These are phyloP conservation scores for Aspergillus piperis DNA, from an alignment of 2,329 filamentous ascomycete genomes.

Conservation along the genomic window DNA sequence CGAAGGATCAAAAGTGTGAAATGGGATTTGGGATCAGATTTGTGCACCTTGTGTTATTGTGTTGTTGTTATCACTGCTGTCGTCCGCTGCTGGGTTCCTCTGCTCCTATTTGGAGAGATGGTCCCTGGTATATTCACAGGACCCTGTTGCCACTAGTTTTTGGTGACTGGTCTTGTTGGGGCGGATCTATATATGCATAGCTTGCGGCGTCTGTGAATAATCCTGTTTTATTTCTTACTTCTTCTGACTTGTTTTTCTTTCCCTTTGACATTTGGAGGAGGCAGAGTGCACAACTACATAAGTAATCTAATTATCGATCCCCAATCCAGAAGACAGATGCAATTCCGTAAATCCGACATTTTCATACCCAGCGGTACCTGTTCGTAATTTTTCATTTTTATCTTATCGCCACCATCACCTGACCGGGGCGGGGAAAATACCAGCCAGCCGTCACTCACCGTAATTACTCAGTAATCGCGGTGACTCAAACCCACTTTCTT, in stretches of 20 bases:
- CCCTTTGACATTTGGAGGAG: not conserved
- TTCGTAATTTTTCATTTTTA: not conserved
- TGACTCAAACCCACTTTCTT: slow-evolving; percentile 2
- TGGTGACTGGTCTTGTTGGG: not conserved
- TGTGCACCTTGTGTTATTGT: not conserved
- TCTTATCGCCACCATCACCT: slow-evolving; percentile 10
- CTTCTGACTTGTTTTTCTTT: too few species aligned
- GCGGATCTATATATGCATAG: slow-evolving; percentile 25
- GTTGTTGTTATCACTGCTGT: not conserved
- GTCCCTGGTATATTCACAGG: not conserved
- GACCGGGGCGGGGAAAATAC: not conserved
- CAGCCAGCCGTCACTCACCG: not conserved
- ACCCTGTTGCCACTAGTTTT: not conserved
- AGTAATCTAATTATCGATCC: not conserved
- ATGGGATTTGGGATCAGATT: slow-evolving; percentile 9
- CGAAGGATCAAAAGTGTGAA: slow-evolving; percentile 23
- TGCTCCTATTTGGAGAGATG: not conserved
- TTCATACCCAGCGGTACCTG: too few species aligned
- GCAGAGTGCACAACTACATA: too few species aligned
- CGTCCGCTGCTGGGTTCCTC: not conserved
- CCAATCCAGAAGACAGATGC: too few species aligned
- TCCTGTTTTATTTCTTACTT: not conserved
- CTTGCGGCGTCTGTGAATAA: slow-evolving; percentile 26
- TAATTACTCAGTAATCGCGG: not conserved
- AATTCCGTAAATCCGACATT: too few species aligned